These are phyloP conservation scores for Euphorbia pulcherrima DNA, from an alignment of 345 rosid species.

Conservation along the genomic window DNA sequence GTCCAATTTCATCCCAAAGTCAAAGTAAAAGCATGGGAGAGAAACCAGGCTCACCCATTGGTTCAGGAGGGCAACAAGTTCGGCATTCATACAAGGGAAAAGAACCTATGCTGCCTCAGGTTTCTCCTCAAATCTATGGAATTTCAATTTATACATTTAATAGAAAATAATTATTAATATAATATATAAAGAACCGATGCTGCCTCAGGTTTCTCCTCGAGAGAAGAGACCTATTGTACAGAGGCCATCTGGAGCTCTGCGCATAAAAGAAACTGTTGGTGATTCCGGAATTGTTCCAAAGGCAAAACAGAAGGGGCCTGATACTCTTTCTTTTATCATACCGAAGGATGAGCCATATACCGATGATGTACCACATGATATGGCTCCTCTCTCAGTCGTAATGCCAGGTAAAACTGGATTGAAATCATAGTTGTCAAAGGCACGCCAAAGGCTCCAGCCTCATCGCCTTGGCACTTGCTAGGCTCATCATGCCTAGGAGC, in stretches of 20 bases:
- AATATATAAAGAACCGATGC: no score
- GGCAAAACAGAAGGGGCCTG: conserved; percentile 21
- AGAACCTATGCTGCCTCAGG: conserved; percentile 36
- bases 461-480: no score
- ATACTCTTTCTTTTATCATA: conserved; percentile 20
- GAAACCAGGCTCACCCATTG: conserved; percentile 18
- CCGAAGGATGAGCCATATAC: conserved; percentile 59
- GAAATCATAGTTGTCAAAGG: no score
- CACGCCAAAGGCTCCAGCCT: no score
- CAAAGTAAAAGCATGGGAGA: conserved; percentile 15
- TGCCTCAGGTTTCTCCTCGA: conserved; percentile 16
- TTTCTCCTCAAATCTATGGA: no score
- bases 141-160: no score
- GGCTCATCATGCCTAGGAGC: no score
- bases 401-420: no score
- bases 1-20: conserved; percentile 12
- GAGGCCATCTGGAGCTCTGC: conserved; percentile 26
- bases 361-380: conserved; percentile 29
- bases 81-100: conserved; percentile 31
- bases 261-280: conserved; percentile 24
- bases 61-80: conserved; percentile 12
- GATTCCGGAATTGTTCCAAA: conserved; percentile 11
- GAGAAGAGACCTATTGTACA: conserved; percentile 19
- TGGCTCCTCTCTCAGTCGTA: conserved; percentile 45
- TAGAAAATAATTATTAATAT: no score